These are phyloP conservation scores for Fusarium palustre DNA, from an alignment of 2,329 filamentous ascomycete species.

Conservation along the genomic window DNA sequence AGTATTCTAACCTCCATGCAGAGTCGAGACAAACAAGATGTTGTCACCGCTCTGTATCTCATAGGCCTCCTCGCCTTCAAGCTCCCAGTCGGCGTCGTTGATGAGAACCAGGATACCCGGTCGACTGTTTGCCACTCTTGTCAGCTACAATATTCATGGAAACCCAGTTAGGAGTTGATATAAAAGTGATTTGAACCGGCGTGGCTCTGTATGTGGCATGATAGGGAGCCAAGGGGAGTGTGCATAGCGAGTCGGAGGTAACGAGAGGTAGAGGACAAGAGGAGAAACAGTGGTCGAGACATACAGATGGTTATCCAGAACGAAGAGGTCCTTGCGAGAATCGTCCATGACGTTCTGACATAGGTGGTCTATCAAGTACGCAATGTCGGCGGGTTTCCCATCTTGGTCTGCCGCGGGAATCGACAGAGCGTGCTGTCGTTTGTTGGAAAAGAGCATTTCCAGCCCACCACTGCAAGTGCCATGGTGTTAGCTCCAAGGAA, in stretches of 20 bases:
- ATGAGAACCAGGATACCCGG: slow-evolving; percentile 96
- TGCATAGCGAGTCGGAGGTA: slow-evolving; percentile 20
- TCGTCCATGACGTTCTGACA: slow-evolving; percentile 88
- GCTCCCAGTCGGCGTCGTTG: slow-evolving; percentile 98
- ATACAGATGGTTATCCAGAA: slow-evolving; percentile 88
- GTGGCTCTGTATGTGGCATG: slow-evolving; percentile 1
- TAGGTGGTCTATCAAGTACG: slow-evolving; percentile 81
- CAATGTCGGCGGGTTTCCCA: slow-evolving; percentile 74
- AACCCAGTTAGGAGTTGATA: slow-evolving; percentile 9
- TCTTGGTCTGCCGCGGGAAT: slow-evolving; percentile 73
- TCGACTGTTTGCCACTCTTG: slow-evolving; percentile 68
- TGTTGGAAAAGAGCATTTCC: slow-evolving; percentile 91
- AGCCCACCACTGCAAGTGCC: slow-evolving; percentile 77
- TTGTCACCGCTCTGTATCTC: slow-evolving; percentile 85
- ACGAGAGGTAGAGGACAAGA: slow-evolving; percentile 1
- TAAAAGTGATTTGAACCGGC: slow-evolving; percentile 9
- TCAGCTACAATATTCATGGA: slow-evolving; percentile 40
- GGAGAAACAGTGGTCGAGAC: slow-evolving; percentile 53
- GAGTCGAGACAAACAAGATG: slow-evolving; percentile 94
- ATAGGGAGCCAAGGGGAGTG: slow-evolving; percentile 40
- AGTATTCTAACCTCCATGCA: slow-evolving; percentile 82
- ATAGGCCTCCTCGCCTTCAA: slow-evolving; percentile 94
- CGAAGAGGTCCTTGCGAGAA: slow-evolving; percentile 85
- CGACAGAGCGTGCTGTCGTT: slow-evolving; percentile 76
- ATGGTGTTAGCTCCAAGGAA: slow-evolving; percentile 33